These are phyloP conservation scores for Alternaria triticina DNA, from an alignment of 2,329 filamentous ascomycete species.

Conservation along the genomic window DNA sequence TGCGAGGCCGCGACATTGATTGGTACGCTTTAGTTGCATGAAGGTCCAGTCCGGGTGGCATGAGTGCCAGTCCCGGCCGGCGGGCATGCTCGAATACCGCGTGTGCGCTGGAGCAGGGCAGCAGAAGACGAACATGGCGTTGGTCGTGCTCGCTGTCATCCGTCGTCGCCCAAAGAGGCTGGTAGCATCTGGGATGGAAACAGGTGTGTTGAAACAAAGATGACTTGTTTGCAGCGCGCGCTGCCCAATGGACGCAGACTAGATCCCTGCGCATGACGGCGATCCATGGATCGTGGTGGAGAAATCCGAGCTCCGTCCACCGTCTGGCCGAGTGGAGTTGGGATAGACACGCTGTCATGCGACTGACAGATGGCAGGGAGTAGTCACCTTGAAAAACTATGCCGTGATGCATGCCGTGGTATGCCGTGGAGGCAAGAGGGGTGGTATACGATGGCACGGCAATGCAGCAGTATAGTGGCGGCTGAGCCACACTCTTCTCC, in stretches of 20 bases:
- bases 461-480: slow-evolving; percentile 5
- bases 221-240: slow-evolving; percentile 25
- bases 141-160: slow-evolving; percentile 15
- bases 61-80: not conserved
- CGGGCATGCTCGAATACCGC: not conserved
- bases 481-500: slow-evolving; percentile 18
- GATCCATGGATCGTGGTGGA: slow-evolving; percentile 24
- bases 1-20: slow-evolving; percentile 20
- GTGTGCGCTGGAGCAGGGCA: not conserved
- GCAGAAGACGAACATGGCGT: not conserved
- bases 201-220: slow-evolving; percentile 34
- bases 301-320: slow-evolving; percentile 6
- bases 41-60: not conserved
- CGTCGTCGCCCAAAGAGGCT: slow-evolving; percentile 20
- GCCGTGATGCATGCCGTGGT: not conserved
- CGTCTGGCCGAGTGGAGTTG: slow-evolving; percentile 18
- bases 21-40: slow-evolving; percentile 17
- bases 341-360: slow-evolving; percentile 21
- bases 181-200: slow-evolving; percentile 30
- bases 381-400: not conserved
- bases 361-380: slow-evolving; percentile 10
- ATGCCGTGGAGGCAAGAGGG: not conserved
- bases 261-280: slow-evolving; percentile 29
- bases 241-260: slow-evolving; percentile 17
- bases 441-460: slow-evolving; percentile 8